phyloP scores from a whole-genome alignment of 179 eudicot genomes.

The Sideroxylon spinosum region DNA sequence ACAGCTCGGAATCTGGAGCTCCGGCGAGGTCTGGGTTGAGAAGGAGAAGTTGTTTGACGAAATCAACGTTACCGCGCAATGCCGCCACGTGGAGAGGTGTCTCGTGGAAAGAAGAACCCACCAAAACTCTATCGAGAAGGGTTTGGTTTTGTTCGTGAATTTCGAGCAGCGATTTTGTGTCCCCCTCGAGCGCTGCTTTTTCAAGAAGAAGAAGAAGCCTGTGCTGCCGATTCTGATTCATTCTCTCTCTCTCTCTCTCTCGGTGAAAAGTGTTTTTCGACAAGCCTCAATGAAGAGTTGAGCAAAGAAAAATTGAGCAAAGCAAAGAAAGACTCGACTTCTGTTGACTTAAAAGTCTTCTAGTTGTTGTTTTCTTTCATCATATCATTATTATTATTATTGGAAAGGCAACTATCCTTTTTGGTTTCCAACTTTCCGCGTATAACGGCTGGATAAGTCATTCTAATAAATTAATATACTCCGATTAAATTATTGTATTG shows the following conservation, averaged over 20 bases:
- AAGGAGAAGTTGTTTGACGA: background rate
- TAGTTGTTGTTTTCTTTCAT: too few relatives aligned
- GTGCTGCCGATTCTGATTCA: background rate
- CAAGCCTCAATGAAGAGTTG: too few relatives aligned
- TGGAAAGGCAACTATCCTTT: too few relatives aligned
- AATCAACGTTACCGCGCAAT: background rate
- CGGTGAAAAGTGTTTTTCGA: background rate
- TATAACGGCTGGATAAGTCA: too few relatives aligned
- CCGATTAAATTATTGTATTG: too few relatives aligned
- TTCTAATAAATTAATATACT: too few relatives aligned
- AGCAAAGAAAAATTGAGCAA: too few relatives aligned
- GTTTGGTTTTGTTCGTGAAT: background rate
- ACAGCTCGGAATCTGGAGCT: background rate
- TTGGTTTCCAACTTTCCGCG: too few relatives aligned
- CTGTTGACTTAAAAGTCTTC: too few relatives aligned
- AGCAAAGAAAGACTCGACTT: too few relatives aligned
- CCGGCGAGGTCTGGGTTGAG: background rate
- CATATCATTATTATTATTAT: too few relatives aligned
- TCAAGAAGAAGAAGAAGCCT: background rate
- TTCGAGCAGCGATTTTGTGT: background rate
- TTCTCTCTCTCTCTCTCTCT: constrained; percentile 1
- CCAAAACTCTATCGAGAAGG: background rate
- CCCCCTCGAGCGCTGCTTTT: background rate
- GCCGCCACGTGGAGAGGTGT: constrained; percentile 22
- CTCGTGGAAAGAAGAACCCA: background rate